phyloP scores from a whole-genome alignment of 169 alveolate genomes.

The Amoebophrya sp. region DNA sequence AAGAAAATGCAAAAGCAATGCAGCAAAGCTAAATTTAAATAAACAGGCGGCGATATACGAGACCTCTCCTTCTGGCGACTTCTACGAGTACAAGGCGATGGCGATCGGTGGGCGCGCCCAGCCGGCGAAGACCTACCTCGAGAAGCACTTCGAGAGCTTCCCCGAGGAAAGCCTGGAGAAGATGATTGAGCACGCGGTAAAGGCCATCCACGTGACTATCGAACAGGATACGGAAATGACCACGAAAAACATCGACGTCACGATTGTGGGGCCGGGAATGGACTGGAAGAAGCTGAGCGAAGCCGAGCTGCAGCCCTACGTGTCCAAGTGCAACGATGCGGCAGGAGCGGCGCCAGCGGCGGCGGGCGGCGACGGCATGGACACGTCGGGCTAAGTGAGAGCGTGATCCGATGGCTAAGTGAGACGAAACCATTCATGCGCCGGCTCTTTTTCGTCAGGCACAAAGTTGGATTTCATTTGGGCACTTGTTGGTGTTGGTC shows the following conservation, averaged over 20 bases:
- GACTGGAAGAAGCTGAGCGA: neutral
- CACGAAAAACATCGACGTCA: neutral
- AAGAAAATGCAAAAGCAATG: too few relatives aligned
- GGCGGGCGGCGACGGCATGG: neutral
- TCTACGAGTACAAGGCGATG: conserved; percentile 84
- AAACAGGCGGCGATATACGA: conserved; percentile 53
- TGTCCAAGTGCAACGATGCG: neutral
- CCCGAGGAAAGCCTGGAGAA: conserved; percentile 26
- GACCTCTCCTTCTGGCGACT: conserved; percentile 91
- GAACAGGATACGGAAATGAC: neutral
- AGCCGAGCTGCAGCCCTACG: neutral
- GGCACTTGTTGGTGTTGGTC: too few relatives aligned
- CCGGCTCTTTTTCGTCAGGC: too few relatives aligned
- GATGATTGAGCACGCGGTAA: neutral
- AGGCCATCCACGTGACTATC: neutral
- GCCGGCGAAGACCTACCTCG: conserved; percentile 92
- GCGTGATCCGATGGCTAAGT: too few relatives aligned
- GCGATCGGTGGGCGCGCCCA: conserved; percentile 96
- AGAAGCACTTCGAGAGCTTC: conserved; percentile 72
- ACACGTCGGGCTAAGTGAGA: neutral
- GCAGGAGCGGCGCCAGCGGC: neutral
- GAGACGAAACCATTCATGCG: too few relatives aligned
- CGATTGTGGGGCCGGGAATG: neutral
- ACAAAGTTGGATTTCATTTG: too few relatives aligned
- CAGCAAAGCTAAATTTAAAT: too few relatives aligned